These are phyloP conservation scores for Rosa persica DNA, from an alignment of 306 rosid genomes.

Conservation along the genomic window DNA sequence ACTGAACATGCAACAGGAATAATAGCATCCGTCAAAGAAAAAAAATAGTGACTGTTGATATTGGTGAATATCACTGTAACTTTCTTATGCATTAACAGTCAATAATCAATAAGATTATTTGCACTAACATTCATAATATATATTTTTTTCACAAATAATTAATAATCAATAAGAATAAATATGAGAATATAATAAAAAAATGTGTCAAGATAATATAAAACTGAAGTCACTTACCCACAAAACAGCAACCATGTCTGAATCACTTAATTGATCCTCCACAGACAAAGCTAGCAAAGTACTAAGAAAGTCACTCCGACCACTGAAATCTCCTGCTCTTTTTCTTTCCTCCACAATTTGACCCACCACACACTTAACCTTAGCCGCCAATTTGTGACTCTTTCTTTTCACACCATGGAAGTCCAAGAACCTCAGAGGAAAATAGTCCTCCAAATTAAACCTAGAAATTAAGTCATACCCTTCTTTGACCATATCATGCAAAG, in stretches of 20 bases:
- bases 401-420: constrained; percentile 84
- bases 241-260: constrained; percentile 72
- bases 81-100: neutral
- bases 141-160: no score
- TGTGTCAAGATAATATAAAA: neutral
- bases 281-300: constrained; percentile 63
- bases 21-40: neutral
- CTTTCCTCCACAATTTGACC: constrained; percentile 57
- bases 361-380: constrained; percentile 47
- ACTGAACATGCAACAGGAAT: neutral
- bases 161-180: neutral
- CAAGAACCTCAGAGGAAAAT: constrained; percentile 59
- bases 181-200: no score
- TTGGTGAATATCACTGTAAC: neutral
- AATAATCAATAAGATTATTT: no score
- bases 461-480: constrained; percentile 78
- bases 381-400: constrained; percentile 60
- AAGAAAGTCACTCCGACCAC: constrained; percentile 62
- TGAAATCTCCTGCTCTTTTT: constrained; percentile 21
- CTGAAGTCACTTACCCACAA: constrained; percentile 61
- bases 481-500: constrained; percentile 48
- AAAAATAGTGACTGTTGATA: neutral
- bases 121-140: no score
- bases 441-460: constrained; percentile 65
- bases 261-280: constrained; percentile 49